phyloP scores from a whole-genome alignment of 1,284 basidiomycete genomes.

The Apiotrichum siamense region DNA sequence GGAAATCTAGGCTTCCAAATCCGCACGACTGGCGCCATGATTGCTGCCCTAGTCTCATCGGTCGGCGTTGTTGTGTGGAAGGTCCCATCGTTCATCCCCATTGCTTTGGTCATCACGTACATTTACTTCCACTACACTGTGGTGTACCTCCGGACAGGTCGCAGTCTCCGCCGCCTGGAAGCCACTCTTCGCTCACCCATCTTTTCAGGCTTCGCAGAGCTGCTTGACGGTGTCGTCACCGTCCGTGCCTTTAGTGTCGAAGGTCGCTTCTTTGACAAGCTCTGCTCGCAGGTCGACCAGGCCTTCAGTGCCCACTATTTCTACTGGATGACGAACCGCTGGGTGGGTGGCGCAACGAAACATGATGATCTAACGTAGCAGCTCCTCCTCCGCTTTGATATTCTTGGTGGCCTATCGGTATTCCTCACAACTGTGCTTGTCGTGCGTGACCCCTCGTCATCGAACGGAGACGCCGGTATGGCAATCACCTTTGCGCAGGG shows the following conservation, averaged over 20 bases:
- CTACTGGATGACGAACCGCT: conserved; percentile 35
- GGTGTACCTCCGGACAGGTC: conserved; percentile 63
- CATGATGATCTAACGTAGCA: not conserved
- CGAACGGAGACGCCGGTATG: conserved; percentile 71
- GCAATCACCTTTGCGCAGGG: conserved; percentile 62
- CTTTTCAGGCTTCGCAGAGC: conserved; percentile 64
- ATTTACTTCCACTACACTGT: conserved; percentile 62
- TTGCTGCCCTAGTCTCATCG: conserved; percentile 65
- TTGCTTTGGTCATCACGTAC: conserved; percentile 57
- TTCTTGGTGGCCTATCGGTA: conserved; percentile 67
- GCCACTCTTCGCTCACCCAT: conserved; percentile 44
- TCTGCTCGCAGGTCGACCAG: conserved; percentile 67
- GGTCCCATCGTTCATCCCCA: conserved; percentile 67
- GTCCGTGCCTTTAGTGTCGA: conserved; percentile 85
- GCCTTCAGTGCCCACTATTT: conserved; percentile 49
- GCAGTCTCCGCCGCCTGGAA: conserved; percentile 73
- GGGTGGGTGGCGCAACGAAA: not conserved
- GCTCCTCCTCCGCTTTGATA: conserved; percentile 62
- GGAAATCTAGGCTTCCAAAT: conserved; percentile 62
- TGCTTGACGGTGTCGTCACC: conserved; percentile 70
- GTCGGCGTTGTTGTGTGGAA: conserved; percentile 56
- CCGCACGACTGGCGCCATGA: conserved; percentile 63
- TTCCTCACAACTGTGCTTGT: conserved; percentile 69
- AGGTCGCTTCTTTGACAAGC: conserved; percentile 61
- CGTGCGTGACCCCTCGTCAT: conserved; percentile 57